Percentiles rank a stretch among this genome's conserved stretches.
Conservation (phyloP, 169 alveolate species). For the Eimeria zaria region DNA sequence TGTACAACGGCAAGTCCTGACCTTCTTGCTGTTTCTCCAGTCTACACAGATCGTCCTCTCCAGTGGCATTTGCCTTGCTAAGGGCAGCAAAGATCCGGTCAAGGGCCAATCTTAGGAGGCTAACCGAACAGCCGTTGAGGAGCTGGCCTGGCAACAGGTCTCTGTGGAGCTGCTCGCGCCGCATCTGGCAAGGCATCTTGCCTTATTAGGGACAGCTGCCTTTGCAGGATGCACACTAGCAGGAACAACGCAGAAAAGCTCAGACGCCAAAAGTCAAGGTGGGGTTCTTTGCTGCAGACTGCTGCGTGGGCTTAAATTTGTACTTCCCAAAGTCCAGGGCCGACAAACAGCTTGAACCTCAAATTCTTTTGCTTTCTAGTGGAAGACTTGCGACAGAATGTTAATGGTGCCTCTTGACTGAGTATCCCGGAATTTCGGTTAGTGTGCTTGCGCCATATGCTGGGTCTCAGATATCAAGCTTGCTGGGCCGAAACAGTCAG, state of each 20-base stretch:
- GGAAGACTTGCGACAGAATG: neutral
- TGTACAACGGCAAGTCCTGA: neutral
- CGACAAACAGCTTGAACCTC: neutral
- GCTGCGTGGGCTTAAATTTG: neutral
- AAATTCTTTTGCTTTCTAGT: neutral
- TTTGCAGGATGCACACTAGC: neutral
- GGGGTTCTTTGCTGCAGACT: neutral
- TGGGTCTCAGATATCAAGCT: neutral
- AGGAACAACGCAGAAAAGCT: neutral
- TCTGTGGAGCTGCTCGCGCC: neutral
- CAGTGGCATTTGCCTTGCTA: neutral
- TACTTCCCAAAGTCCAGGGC: neutral
- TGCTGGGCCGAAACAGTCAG: neutral
- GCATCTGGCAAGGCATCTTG: neutral
- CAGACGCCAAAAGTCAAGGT: neutral
- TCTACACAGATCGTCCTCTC: neutral
- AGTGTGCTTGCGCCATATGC: neutral
- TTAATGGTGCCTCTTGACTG: neutral
- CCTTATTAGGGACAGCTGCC: neutral
- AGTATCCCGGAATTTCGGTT: neutral
- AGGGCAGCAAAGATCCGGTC: conserved; percentile 67
- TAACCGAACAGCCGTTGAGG: conserved; percentile 61
- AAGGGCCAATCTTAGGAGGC: conserved; percentile 34
- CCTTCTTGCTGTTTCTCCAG: neutral
- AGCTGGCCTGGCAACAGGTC: conserved; percentile 39